Evolutionary conservation across 768 basidiomycete genomes (phyloP).

Genomic region (Steccherinum ochraceum): DNA sequence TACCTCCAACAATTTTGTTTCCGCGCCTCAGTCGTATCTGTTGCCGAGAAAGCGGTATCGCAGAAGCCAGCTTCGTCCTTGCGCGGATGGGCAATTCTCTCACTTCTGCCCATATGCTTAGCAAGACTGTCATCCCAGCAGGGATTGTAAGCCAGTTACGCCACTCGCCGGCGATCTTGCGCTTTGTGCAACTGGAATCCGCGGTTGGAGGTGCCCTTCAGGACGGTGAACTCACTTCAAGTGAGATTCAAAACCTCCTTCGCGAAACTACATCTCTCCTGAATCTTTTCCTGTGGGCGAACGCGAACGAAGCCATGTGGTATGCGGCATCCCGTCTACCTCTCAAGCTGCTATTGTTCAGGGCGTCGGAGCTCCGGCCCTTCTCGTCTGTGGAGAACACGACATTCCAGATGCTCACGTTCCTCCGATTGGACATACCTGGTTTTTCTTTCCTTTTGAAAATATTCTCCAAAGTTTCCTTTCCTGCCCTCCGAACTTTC

Average conservation of each 20-base stretch:
- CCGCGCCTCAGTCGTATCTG: too few relatives aligned
- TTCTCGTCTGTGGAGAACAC: background rate
- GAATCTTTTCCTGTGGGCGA: background rate
- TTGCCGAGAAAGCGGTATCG: too few relatives aligned
- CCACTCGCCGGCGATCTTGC: too few relatives aligned
- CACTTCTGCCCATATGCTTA: too few relatives aligned
- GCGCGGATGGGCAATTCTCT: too few relatives aligned
- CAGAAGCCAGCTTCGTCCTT: too few relatives aligned
- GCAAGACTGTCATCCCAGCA: too few relatives aligned
- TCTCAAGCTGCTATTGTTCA: background rate
- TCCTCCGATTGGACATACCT: background rate
- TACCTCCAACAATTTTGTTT: too few relatives aligned
- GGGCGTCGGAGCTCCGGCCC: background rate
- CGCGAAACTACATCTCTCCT: too few relatives aligned
- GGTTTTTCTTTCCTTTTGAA: background rate
- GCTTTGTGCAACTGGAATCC: background rate
- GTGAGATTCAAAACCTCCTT: background rate
- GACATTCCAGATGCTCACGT: background rate
- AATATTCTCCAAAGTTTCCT: background rate
- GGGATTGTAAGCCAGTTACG: too few relatives aligned
- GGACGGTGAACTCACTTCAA: background rate
- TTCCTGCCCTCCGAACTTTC: background rate
- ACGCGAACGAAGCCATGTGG: background rate
- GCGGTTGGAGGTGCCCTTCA: too few relatives aligned
- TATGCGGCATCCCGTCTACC: background rate